A percentile compares a stretch with the other conserved stretches of the same genome.
Evolutionary conservation across 1,284 basidiomycete genomes (phyloP).

Genomic region (Sutorius eximius): DNA sequence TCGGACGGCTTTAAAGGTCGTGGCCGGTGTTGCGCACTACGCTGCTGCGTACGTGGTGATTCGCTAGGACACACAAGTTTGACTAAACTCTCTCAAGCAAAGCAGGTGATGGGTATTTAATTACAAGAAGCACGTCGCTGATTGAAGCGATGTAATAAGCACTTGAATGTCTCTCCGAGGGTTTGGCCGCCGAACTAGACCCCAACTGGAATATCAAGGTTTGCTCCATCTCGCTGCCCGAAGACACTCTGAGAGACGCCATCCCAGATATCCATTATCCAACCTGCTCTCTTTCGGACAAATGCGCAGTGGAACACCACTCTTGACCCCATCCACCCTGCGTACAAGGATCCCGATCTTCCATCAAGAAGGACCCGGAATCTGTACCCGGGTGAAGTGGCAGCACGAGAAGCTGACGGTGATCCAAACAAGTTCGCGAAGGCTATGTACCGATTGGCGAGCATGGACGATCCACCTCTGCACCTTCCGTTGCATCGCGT

Average conservation of each 20-base stretch:
- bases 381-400: conserved; percentile 12
- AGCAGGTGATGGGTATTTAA: conserved; percentile 21
- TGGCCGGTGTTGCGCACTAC: conserved; percentile 26
- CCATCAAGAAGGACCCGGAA: conserved; percentile 17
- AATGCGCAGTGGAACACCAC: conserved; percentile 2
- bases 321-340: conserved; percentile 22
- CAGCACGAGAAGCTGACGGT: conserved; percentile 9
- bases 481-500: conserved; percentile 27
- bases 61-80: neutral
- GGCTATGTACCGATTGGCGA: conserved; percentile 18
- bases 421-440: conserved; percentile 28
- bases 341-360: conserved; percentile 17
- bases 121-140: neutral
- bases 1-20: conserved; percentile 7
- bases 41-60: conserved; percentile 29
- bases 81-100: conserved; percentile 19
- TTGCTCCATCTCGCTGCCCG: neutral
- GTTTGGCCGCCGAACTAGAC: conserved; percentile 27
- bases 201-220: conserved; percentile 34
- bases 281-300: conserved; percentile 31
- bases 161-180: conserved; percentile 31
- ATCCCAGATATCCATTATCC: conserved; percentile 27
- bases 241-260: neutral
- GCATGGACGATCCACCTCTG: conserved; percentile 29
- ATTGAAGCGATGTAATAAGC: conserved; percentile 20